Evolutionary conservation across 176 grass and related monocot species (phyloP), one percentile per base, ranked within the genome.

Genomic region (Hyparrhenia diplandra): DNA sequence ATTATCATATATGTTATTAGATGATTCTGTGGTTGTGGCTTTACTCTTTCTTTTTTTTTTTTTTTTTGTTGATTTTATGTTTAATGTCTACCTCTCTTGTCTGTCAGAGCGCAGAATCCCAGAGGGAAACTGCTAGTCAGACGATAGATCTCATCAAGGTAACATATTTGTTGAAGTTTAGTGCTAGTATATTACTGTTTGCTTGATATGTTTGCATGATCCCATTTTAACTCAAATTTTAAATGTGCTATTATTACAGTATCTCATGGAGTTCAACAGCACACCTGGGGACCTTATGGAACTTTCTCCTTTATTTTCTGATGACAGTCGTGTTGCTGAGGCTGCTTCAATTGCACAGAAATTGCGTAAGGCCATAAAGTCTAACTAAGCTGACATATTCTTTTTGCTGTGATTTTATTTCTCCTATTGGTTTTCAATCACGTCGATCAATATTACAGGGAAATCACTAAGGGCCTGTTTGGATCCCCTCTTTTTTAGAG

Each of bases 311-410:
- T 82, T 99, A 86, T 99, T 99, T 90, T 99, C 96, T 71, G 93
- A 99, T 71, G 96, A 99, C 39, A 91, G 96, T 71, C 90, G 89
- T 85, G 96, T 99, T 80, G 90, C 90, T 77, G 96, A 95, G 82
- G 96, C 96, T 87, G 96, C 96, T 91, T 99, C 96, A 27, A 92
- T 99, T 91, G 96, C 96, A 91, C 93, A 95, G 65, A 99, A 99
- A 95, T 91, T 99, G 75, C 90, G 96, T 99, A 86, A 86, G 85
- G n/a, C n/a, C n/a, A n/a, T n/a, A n/a, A n/a, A n/a, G 68, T 86
- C 37, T 57, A 28, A 67, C 11, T 76, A 13, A 71, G 80, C 49
- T 43, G 18, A 17, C 45, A 78, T 51, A 51, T 9, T 88, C 46
- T 72, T 73, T 21, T 55, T n/a, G 27, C 20, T 70, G 8, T 36